Percentiles rank a stretch among this genome's conserved stretches.
Conservation (phyloP, 2,329 filamentous ascomycete genomes). For the Claviceps africana region DNA sequence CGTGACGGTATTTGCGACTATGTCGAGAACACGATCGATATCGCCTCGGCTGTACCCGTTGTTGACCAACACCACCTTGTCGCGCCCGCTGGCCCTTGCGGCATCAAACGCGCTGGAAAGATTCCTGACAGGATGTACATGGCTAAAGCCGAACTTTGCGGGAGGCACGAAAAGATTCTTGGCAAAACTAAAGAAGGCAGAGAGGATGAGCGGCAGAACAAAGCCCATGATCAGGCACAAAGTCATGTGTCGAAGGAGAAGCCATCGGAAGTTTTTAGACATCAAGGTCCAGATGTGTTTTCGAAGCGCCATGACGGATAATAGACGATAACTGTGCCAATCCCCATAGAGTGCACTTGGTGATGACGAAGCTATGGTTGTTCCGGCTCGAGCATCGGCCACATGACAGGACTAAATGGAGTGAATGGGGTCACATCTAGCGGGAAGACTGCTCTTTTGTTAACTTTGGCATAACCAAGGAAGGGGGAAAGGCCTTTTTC, state of each 20-base stretch:
- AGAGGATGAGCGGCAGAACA: conserved; percentile 43
- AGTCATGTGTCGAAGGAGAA: conserved; percentile 37
- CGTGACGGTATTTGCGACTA: conserved; percentile 43
- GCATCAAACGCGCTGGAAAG: conserved; percentile 48
- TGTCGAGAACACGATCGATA: conserved; percentile 57
- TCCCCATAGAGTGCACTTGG: too few species aligned
- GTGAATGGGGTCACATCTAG: background rate
- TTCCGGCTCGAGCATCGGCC: background rate
- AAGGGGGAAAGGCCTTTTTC: background rate
- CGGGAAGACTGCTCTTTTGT: background rate
- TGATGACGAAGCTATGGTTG: background rate
- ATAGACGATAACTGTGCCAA: background rate
- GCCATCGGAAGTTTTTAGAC: conserved; percentile 47
- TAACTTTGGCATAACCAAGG: background rate
- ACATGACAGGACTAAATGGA: background rate
- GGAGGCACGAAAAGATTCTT: conserved; percentile 74
- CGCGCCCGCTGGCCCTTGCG: conserved; percentile 40
- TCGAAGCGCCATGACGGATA: conserved; percentile 32
- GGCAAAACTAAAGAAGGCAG: conserved; percentile 52
- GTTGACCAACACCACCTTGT: conserved; percentile 67
- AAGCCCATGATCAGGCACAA: conserved; percentile 43
- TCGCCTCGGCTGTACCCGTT: conserved; percentile 54
- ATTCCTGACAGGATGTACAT: conserved; percentile 44
- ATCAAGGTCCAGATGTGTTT: conserved; percentile 48
- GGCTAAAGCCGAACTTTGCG: conserved; percentile 59